Percentiles rank a stretch among this genome's conserved stretches.
phyloP scores from a whole-genome alignment of 306 rosid species.

The Chamaecrista fasciculata region DNA sequence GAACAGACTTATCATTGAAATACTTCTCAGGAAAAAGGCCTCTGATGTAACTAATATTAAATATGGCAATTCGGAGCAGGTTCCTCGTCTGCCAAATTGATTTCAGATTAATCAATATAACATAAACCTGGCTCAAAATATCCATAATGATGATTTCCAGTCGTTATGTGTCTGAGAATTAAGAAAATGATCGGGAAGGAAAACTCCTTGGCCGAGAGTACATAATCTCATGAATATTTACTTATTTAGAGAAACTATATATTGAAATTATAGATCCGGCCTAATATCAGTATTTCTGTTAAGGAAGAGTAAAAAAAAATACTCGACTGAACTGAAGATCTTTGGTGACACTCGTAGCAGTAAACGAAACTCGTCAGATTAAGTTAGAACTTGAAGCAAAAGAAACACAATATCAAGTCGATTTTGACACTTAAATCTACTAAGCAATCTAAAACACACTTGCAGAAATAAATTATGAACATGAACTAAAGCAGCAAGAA shows the following conservation, averaged over 20 bases:
- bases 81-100: conserved; percentile 69
- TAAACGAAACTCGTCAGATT: conserved; percentile 10
- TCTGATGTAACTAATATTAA: conserved; percentile 92
- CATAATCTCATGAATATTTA: neutral
- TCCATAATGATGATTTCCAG: neutral
- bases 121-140: conserved; percentile 18
- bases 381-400: conserved; percentile 5
- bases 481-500: conserved; percentile 25
- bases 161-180: neutral
- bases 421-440: neutral
- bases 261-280: neutral
- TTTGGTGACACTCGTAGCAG: neutral
- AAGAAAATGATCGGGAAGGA: neutral
- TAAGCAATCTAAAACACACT: conserved; percentile 15
- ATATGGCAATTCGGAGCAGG: conserved; percentile 92
- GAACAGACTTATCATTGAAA: conserved; percentile 88
- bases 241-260: neutral
- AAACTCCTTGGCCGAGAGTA: neutral
- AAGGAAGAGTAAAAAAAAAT: neutral
- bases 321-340: neutral
- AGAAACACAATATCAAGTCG: neutral
- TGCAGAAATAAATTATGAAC: neutral
- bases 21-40: conserved; percentile 96
- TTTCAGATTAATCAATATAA: conserved; percentile 17
- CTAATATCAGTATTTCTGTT: neutral